Evolutionary conservation across 768 basidiomycete genomes (phyloP).

Genomic region (Lactarius quietus): DNA sequence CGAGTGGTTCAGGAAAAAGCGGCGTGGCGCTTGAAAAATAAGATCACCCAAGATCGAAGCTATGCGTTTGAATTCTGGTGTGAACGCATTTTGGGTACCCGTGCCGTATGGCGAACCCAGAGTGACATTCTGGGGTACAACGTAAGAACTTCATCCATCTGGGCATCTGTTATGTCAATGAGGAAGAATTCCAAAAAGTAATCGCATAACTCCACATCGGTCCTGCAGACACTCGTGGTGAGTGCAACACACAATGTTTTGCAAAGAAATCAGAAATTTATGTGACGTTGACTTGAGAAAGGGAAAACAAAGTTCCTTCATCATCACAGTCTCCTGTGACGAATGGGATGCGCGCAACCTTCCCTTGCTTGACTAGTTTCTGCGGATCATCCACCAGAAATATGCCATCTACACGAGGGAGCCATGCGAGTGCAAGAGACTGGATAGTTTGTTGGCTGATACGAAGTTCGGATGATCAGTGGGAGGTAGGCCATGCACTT

Average conservation of each 20-base stretch:
- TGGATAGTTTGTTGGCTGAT: not conserved
- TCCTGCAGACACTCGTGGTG: constrained; percentile 12
- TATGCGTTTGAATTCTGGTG: constrained; percentile 41
- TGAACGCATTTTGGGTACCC: constrained; percentile 23
- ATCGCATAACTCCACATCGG: constrained; percentile 16
- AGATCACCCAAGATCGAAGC: constrained; percentile 39
- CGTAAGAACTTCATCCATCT: constrained; percentile 17
- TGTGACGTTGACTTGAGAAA: constrained; percentile 30
- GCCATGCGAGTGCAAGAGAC: constrained; percentile 35
- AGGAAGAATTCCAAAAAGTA: constrained; percentile 18
- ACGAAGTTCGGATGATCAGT: not conserved
- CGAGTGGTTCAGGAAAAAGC: constrained; percentile 35
- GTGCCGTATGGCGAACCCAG: constrained; percentile 33
- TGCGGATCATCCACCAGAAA: constrained; percentile 37
- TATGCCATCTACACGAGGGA: constrained; percentile 39
- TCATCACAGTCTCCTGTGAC: constrained; percentile 33
- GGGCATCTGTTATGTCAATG: constrained; percentile 5
- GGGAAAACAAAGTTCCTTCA: constrained; percentile 29
- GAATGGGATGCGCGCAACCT: constrained; percentile 30
- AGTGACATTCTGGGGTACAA: constrained; percentile 22
- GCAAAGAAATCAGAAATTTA: constrained; percentile 8
- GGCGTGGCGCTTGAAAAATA: constrained; percentile 35
- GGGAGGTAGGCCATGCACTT: constrained; percentile 24
- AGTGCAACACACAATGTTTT: not conserved
- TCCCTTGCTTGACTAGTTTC: constrained; percentile 35